Evolutionary conservation across 2,329 filamentous ascomycete species (phyloP), one percentile per base, ranked within the genome.

Genomic region (Chaetomium sp.): DNA sequence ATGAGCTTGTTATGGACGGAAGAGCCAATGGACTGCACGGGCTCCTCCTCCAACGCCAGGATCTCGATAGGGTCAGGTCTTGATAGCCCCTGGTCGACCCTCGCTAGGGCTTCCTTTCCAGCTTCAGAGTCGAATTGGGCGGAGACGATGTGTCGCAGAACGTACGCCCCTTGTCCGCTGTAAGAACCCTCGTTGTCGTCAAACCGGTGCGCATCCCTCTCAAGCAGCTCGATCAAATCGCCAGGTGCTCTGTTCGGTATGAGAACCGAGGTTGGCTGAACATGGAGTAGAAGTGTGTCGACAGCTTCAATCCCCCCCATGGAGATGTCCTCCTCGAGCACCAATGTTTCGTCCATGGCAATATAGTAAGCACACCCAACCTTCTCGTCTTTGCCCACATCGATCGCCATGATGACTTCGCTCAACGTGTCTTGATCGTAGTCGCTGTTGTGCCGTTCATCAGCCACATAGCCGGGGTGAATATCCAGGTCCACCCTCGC

Each of bases 291-390:
- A 23, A 88, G 76, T 4, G 83, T 87, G 66, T 91, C 86, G n/a
- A 90, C 79, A 13, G 89, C 79, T 42, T 91, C 87, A n/a, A 86
- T 74, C n/a, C 86, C 87, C 4, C 88, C 89, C 69, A 87, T 81
- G 19, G 85, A 82, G 10, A 91, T 82, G 70, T 97, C 93, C 73
- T 94, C 88, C 73, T 96, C 87, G 51, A 97, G 81, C 65, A 85
- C 89, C 3, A 97, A 76, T 42, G 82, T 86, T 71, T 91, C 88
- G 47, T 92, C 86, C 29, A 83, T 78, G 6, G 88, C 87, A 55
- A 89, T 80, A 73, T 94, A 97, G 73, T 94, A 96, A 54, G 91
- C 89, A 75, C 93, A 97, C 0, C 94, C 94, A 21, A 97, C 82
- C 0, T 84, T 87, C 0, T 85, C 87, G 33, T 85, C 83, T n/a